A percentile compares a stretch with the other conserved stretches of the same genome.
Evolutionary conservation across 768 basidiomycete species (phyloP).

Genomic region (Kwoniella sp.): DNA sequence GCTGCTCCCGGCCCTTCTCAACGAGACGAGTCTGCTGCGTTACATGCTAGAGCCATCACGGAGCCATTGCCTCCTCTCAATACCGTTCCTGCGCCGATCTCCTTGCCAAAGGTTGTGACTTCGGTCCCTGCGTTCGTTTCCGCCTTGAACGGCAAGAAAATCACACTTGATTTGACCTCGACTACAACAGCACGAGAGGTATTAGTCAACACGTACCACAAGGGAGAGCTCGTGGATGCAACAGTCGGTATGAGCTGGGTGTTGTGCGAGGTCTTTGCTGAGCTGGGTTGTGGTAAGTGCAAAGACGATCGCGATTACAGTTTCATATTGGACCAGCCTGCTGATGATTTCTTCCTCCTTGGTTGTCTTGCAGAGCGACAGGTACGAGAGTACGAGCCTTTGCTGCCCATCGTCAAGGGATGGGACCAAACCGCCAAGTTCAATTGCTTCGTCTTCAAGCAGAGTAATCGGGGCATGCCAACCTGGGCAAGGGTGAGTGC

Average conservation of each 20-base stretch:
- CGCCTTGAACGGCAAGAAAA: slow-evolving; percentile 42
- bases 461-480: slow-evolving; percentile 66
- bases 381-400: slow-evolving; percentile 79
- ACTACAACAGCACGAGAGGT: slow-evolving; percentile 74
- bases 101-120: not conserved
- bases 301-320: too few relatives aligned
- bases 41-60: slow-evolving; percentile 22
- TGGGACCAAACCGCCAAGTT: slow-evolving; percentile 84
- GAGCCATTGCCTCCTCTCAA: slow-evolving; percentile 21
- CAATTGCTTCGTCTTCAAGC: slow-evolving; percentile 77
- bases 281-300: slow-evolving; percentile 82
- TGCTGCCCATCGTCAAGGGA: slow-evolving; percentile 74
- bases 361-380: slow-evolving; percentile 81
- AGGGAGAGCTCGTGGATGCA: slow-evolving; percentile 65
- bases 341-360: too few relatives aligned
- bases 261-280: slow-evolving; percentile 84
- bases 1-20: slow-evolving; percentile 4
- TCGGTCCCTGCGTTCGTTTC: slow-evolving; percentile 31
- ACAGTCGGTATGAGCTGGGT: slow-evolving; percentile 71
- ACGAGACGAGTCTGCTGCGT: slow-evolving; percentile 11
- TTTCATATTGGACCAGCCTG: too few relatives aligned
- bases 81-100: slow-evolving; percentile 1
- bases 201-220: slow-evolving; percentile 65
- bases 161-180: slow-evolving; percentile 70
- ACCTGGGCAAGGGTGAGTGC: slow-evolving; percentile 57